Evolutionary conservation across 1,139 yeast genomes (phyloP), one percentile per base, ranked within the genome.

Genomic region (Pichia cactophila): DNA sequence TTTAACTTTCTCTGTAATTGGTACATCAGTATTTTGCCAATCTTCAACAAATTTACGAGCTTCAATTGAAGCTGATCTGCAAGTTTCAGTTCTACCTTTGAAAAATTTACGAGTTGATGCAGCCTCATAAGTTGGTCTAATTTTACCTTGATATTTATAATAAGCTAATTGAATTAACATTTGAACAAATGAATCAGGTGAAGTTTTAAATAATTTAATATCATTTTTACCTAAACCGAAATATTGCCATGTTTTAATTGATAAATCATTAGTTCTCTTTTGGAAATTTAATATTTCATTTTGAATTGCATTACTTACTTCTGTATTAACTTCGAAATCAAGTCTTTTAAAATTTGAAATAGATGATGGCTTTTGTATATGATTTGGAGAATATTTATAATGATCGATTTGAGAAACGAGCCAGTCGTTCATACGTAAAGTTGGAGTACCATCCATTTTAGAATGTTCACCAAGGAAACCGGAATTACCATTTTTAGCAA

Each of bases 371-470:
- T 37, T 8, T 14, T 23, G 11, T 2, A 14, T 40, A 40, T 26
- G 36, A 16, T 29, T 14, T 1, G 38, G 43, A 3, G 28, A 28
- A 40, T 56, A 85, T 37, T 54, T 46, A 53, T 56, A 53, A 8
- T 52, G 49, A 12, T 50, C 44, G 12, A 62, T 44, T 59, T 80
- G 78, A 48, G 75, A 75, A 58, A 81, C 74, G 46, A 90, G 75
- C 63, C 75, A 82, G 69, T 88, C 90, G 69, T 90, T 90, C 70
- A 92, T 71, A 61, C 90, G 83, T 61, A 87, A 82, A 38, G 96
- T 92, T 61, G 97, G 96, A 23, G 97, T 88, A 55, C 97, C 98
- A 68, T 92, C 98, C 97, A 92, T 92, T 75, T 80, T 86, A 35
- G 97, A 88, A 72, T 92, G 98, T 71, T 92, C 98, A 54, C 96